Evolutionary conservation across 2,329 filamentous ascomycete genomes (phyloP).

Genomic region (Pezicula neosporulosa): DNA sequence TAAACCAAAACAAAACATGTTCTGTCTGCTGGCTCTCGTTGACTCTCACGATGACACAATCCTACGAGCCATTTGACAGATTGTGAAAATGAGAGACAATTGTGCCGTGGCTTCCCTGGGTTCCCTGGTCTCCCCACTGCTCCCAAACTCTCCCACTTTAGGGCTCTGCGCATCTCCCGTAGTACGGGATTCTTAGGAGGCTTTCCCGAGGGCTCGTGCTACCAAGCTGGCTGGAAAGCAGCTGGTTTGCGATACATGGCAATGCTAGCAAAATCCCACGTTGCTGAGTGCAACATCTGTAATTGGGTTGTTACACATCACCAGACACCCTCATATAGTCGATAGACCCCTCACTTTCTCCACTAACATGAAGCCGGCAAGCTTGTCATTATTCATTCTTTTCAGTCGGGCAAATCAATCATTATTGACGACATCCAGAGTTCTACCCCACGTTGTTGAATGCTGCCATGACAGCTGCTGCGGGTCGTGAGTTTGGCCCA

Average conservation of each 20-base stretch:
- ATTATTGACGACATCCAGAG: background rate
- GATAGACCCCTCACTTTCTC: background rate
- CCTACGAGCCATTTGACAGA: no score
- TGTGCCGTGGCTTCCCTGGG: no score
- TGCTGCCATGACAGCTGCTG: slow-evolving; percentile 27
- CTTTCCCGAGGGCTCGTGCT: background rate
- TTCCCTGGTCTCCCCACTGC: background rate
- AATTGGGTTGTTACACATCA: background rate
- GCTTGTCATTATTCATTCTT: background rate
- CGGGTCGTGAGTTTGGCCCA: slow-evolving; percentile 3
- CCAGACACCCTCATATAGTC: background rate
- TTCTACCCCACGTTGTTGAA: slow-evolving; percentile 36
- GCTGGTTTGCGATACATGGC: no score
- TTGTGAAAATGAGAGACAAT: no score
- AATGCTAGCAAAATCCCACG: background rate
- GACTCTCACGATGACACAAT: no score
- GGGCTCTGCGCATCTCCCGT: background rate
- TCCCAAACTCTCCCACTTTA: background rate
- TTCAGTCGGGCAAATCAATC: background rate
- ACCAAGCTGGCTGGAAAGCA: background rate
- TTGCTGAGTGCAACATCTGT: background rate
- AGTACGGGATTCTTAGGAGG: background rate
- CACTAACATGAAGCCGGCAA: no score
- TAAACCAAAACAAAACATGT: slow-evolving; percentile 6
- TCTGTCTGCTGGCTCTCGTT: slow-evolving; percentile 2